These are phyloP conservation scores for Zychaea mexicana DNA, from an alignment of 371 early-diverging fungal genomes.

Conservation along the genomic window DNA sequence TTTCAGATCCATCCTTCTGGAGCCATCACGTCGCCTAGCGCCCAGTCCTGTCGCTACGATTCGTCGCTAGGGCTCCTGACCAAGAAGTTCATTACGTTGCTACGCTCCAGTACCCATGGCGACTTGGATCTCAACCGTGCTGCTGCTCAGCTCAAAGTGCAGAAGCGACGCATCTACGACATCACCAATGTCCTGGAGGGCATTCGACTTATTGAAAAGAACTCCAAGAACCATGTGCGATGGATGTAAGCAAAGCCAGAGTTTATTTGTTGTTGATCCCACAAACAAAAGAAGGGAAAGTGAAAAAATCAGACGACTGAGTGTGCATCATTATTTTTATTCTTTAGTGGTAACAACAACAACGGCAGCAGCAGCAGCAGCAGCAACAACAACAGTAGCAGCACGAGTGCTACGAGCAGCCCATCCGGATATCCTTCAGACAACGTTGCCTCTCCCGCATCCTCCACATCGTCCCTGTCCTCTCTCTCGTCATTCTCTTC, in stretches of 20 bases:
- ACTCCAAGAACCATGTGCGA: slow-evolving; percentile 78
- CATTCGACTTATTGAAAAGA: slow-evolving; percentile 76
- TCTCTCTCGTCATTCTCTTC: slow-evolving; percentile 4
- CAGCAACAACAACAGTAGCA: background rate
- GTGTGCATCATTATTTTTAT: slow-evolving; percentile 1
- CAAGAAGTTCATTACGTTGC: slow-evolving; percentile 70
- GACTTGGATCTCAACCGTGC: slow-evolving; percentile 76
- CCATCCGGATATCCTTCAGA: background rate
- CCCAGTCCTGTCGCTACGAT: slow-evolving; percentile 41
- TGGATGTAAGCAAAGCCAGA: slow-evolving; percentile 64
- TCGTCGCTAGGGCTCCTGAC: slow-evolving; percentile 77
- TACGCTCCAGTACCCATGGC: slow-evolving; percentile 66
- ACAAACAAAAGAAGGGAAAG: background rate
- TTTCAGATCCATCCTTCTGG: slow-evolving; percentile 26
- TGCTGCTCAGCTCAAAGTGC: slow-evolving; percentile 70
- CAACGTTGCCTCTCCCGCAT: slow-evolving; percentile 6
- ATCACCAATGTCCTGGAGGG: slow-evolving; percentile 89
- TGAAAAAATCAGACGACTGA: background rate
- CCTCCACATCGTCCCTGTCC: slow-evolving; percentile 15
- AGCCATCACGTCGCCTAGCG: slow-evolving; percentile 17
- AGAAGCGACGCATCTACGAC: slow-evolving; percentile 87
- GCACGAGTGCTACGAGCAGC: background rate
- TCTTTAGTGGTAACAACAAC: background rate
- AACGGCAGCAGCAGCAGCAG: background rate
- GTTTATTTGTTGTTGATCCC: background rate